These are phyloP conservation scores for Sesbania bispinosa DNA, from an alignment of 306 rosid species.

Conservation along the genomic window DNA sequence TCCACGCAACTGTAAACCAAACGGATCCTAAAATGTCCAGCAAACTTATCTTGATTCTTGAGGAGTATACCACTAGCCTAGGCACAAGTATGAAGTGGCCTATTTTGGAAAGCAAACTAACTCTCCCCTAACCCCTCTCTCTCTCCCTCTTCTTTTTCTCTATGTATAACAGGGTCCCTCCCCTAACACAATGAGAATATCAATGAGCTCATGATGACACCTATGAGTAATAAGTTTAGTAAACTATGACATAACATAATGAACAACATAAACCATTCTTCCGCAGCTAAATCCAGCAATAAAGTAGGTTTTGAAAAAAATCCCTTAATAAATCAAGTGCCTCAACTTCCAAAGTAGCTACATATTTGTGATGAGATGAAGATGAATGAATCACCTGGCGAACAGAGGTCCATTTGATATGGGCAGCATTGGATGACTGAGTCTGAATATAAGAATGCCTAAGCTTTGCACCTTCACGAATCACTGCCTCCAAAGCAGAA, in stretches of 20 bases:
- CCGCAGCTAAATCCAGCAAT: not conserved
- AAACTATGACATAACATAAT: not conserved
- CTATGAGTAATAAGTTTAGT: not conserved
- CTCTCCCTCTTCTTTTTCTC: not conserved
- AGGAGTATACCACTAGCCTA: not conserved
- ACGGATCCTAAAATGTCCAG: too few species aligned
- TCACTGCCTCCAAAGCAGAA: conserved; percentile 65
- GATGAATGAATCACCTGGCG: conserved; percentile 51
- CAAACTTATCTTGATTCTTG: not conserved
- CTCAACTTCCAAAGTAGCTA: not conserved
- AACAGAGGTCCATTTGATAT: conserved; percentile 87
- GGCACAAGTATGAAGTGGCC: not conserved
- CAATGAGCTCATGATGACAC: not conserved
- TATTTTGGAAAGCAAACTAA: not conserved
- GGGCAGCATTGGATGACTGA: conserved; percentile 74
- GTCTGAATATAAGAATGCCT: conserved; percentile 86
- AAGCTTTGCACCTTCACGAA: conserved; percentile 73
- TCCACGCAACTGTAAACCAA: too few species aligned
- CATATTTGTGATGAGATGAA: not conserved
- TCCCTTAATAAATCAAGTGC: not conserved
- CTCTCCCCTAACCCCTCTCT: not conserved
- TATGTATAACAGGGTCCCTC: not conserved
- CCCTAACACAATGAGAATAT: too few species aligned
- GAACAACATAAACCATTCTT: not conserved
- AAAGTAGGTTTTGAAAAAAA: not conserved